Evolutionary conservation across 1,139 yeast species (phyloP).

Genomic region (Candida neerlandica): DNA sequence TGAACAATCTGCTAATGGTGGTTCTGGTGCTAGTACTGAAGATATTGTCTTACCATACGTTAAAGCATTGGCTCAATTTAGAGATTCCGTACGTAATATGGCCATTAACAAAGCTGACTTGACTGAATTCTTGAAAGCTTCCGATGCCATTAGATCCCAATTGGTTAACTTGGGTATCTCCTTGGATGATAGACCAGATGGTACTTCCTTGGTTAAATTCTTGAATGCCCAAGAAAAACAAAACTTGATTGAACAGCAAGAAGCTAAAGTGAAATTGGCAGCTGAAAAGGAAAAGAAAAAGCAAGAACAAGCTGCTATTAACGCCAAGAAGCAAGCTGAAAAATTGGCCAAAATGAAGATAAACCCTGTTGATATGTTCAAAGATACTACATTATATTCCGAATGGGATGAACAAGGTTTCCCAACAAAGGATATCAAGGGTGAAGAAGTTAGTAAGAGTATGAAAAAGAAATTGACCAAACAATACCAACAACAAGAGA

Average conservation of each 20-base stretch:
- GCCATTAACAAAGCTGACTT: conserved; percentile 69
- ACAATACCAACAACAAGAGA: conserved; percentile 77
- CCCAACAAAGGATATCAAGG: conserved; percentile 75
- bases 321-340: conserved; percentile 65
- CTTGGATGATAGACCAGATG: conserved; percentile 84
- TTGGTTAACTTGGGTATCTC: conserved; percentile 77
- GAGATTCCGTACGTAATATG: conserved; percentile 74
- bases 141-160: conserved; percentile 51
- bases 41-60: conserved; percentile 79
- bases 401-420: conserved; percentile 87
- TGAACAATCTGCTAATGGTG: conserved; percentile 14
- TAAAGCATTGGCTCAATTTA: conserved; percentile 72
- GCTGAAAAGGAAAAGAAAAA: conserved; percentile 45
- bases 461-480: conserved; percentile 79
- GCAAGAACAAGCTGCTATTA: conserved; percentile 38
- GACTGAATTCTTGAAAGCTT: conserved; percentile 53
- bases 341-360: conserved; percentile 68
- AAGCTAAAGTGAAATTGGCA: conserved; percentile 55
- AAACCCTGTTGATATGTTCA: conserved; percentile 74
- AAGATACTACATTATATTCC: conserved; percentile 52
- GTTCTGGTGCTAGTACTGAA: conserved; percentile 46
- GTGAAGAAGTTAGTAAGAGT: conserved; percentile 89
- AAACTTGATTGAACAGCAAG: conserved; percentile 64
- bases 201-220: conserved; percentile 80
- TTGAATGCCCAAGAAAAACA: conserved; percentile 67